These are phyloP conservation scores for Coemansia sp. DNA, from an alignment of 192 early-diverging fungal species.

Conservation along the genomic window DNA sequence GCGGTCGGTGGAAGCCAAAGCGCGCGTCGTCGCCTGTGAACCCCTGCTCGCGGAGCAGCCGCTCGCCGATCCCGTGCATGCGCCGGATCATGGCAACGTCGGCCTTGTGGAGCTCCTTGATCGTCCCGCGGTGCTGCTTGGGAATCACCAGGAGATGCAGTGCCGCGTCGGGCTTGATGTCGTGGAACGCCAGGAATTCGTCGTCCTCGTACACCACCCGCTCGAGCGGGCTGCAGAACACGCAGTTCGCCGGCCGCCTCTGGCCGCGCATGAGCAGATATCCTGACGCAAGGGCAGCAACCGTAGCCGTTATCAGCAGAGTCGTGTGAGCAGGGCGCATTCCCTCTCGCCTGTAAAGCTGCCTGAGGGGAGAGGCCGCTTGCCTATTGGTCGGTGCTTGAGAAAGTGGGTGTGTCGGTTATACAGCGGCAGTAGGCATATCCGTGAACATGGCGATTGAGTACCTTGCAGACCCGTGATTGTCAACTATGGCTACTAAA, in stretches of 20 bases:
- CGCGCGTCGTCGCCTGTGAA: constrained; percentile 20
- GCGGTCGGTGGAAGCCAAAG: constrained; percentile 47
- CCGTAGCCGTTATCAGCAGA: constrained; percentile 1
- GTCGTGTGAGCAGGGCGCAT: constrained; percentile 4
- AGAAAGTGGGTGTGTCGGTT: no score
- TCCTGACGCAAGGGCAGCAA: constrained; percentile 7
- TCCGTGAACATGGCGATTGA: no score
- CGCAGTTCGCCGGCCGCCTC: constrained; percentile 26
- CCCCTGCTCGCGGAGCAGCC: constrained; percentile 20
- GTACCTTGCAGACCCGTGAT: no score
- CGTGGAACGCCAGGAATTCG: constrained; percentile 36
- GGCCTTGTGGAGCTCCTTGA: constrained; percentile 22
- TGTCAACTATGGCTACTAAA: no score
- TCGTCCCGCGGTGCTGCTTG: constrained; percentile 30
- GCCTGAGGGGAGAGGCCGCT: no score
- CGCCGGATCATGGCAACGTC: constrained; percentile 30
- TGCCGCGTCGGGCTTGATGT: constrained; percentile 38
- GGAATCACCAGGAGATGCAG: constrained; percentile 42
- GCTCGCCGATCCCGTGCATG: constrained; percentile 33
- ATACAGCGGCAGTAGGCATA: no score
- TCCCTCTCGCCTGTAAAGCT: no score
- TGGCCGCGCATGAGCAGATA: constrained; percentile 35
- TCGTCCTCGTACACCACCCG: constrained; percentile 35
- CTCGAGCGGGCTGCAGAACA: constrained; percentile 32
- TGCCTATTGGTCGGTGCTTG: no score